These are phyloP conservation scores for Backusella westeae DNA, from an alignment of 192 early-diverging fungal genomes.

Conservation along the genomic window DNA sequence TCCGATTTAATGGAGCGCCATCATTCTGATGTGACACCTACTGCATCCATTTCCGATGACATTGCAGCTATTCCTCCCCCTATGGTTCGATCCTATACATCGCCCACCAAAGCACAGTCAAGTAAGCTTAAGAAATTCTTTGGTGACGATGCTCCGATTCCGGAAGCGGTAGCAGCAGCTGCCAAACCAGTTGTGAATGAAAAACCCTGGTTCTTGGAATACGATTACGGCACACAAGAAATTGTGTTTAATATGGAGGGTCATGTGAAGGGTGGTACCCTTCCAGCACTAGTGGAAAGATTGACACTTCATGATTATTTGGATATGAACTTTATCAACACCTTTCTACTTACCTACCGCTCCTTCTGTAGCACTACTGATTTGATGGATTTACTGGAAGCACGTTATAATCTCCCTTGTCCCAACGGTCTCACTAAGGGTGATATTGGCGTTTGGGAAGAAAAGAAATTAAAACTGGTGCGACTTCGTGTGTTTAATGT, in stretches of 20 bases:
- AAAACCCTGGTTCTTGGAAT: constrained; percentile 65
- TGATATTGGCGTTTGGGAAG: constrained; percentile 76
- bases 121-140: constrained; percentile 61
- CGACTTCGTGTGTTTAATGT: constrained; percentile 90
- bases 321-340: constrained; percentile 70
- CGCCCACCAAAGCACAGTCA: constrained; percentile 1
- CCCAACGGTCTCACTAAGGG: constrained; percentile 58
- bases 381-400: constrained; percentile 70
- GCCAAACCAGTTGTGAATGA: constrained; percentile 14
- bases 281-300: constrained; percentile 72
- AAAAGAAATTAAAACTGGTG: constrained; percentile 83
- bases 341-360: constrained; percentile 90
- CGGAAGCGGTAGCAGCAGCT: constrained; percentile 4
- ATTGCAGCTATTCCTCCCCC: neutral
- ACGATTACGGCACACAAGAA: constrained; percentile 65
- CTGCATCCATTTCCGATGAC: neutral
- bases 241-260: constrained; percentile 75
- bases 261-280: constrained; percentile 77
- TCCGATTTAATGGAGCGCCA: neutral
- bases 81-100: neutral
- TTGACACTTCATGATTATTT: constrained; percentile 72
- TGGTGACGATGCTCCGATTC: constrained; percentile 44
- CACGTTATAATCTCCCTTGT: constrained; percentile 71
- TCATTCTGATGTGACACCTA: neutral
- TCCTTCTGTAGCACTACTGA: constrained; percentile 80